These are phyloP conservation scores for Fusarium liriodendri DNA, from an alignment of 2,329 filamentous ascomycete genomes.

Conservation along the genomic window DNA sequence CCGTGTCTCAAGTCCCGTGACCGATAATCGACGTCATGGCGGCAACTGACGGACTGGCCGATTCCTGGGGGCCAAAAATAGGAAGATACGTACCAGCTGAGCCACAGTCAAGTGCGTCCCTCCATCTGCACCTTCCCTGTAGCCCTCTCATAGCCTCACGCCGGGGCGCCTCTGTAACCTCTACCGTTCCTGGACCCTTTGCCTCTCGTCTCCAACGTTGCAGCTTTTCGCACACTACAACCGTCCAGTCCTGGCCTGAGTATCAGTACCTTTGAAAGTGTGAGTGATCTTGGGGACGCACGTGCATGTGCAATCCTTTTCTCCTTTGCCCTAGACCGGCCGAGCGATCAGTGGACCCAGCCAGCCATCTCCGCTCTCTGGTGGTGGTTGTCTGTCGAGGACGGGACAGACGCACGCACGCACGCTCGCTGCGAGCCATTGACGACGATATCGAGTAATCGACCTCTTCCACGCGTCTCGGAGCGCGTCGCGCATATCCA, in stretches of 20 bases:
- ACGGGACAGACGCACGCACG: conserved; percentile 2
- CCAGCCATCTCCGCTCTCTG: conserved; percentile 11
- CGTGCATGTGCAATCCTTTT: conserved; percentile 32
- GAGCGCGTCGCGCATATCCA: conserved; percentile 23
- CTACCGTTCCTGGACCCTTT: conserved; percentile 24
- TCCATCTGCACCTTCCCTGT: conserved; percentile 1
- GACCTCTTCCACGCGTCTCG: conserved; percentile 26
- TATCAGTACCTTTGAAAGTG: conserved; percentile 37
- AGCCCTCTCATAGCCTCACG: conserved; percentile 13
- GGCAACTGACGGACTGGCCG: conserved; percentile 30
- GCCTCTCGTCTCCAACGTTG: conserved; percentile 22
- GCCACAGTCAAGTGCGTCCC: conserved; percentile 28
- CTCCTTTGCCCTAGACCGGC: conserved; percentile 20
- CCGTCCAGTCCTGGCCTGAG: conserved; percentile 14
- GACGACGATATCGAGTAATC: conserved; percentile 17
- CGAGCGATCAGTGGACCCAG: conserved; percentile 39
- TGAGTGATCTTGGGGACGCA: conserved; percentile 15
- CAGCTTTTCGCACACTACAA: conserved; percentile 31
- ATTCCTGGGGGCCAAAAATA: conserved; percentile 41
- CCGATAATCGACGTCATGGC: conserved; percentile 35
- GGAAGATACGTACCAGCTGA: conserved; percentile 33
- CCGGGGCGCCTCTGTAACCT: conserved; percentile 13
- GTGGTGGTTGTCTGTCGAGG: not conserved
- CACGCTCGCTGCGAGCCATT: conserved; percentile 18
- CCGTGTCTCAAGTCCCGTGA: conserved; percentile 35